Conservation (phyloP, 306 rosid genomes). For the Glycine soja region DNA sequence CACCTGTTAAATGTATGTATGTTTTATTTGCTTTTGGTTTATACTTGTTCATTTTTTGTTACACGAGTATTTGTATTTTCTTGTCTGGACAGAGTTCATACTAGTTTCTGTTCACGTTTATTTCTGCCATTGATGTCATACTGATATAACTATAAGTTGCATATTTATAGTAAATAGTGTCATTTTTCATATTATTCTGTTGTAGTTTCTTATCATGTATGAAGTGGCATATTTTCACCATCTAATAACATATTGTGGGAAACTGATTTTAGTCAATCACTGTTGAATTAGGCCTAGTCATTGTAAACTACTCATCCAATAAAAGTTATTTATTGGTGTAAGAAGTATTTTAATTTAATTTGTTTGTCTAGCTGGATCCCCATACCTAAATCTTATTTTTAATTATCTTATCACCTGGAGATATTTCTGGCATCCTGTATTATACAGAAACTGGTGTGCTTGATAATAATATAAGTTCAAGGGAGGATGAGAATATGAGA, state of each 20-base stretch:
- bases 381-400: slow-evolving; percentile 5
- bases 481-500: neutral
- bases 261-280: slow-evolving; percentile 22
- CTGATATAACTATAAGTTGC: too few species aligned
- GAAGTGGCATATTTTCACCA: slow-evolving; percentile 21
- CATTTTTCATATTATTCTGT: too few species aligned
- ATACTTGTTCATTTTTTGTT: neutral
- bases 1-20: slow-evolving; percentile 1
- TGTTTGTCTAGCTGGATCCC: neutral
- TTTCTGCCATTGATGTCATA: too few species aligned
- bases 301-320: slow-evolving; percentile 15
- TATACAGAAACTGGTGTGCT: neutral
- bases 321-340: slow-evolving; percentile 8
- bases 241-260: neutral
- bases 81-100: too few species aligned
- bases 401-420: slow-evolving; percentile 22
- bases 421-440: neutral
- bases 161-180: too few species aligned
- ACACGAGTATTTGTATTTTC: too few species aligned
- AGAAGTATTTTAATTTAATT: slow-evolving; percentile 19
- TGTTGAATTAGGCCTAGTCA: slow-evolving; percentile 5
- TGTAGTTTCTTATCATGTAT: too few species aligned
- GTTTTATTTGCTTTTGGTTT: slow-evolving; percentile 24
- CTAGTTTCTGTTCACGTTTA: too few species aligned
- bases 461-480: neutral